phyloP scores from a whole-genome alignment of 2,329 filamentous ascomycete genomes.

The Diaporthe sp. region DNA sequence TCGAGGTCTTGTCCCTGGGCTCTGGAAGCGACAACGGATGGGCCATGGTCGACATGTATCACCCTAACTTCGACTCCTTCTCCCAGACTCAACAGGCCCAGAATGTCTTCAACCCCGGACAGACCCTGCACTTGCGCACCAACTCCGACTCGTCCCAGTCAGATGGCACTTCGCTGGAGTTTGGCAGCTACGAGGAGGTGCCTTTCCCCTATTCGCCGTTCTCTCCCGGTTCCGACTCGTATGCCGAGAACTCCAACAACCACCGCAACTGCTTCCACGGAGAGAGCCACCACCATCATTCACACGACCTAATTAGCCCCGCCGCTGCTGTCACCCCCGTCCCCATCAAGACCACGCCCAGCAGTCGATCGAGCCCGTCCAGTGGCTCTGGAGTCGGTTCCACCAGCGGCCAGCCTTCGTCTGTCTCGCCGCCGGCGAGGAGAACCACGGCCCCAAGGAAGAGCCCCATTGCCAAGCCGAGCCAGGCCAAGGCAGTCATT shows the following conservation, averaged over 20 bases:
- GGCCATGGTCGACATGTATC: conserved; percentile 82
- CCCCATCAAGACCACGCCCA: conserved; percentile 74
- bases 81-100: conserved; percentile 67
- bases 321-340: conserved; percentile 76
- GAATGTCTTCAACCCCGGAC: conserved; percentile 89
- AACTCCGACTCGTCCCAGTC: conserved; percentile 88
- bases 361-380: conserved; percentile 70
- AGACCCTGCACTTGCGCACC: conserved; percentile 89
- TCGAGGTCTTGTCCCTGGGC: conserved; percentile 87
- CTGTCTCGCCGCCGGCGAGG: conserved; percentile 73
- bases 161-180: conserved; percentile 74
- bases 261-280: conserved; percentile 74
- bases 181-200: conserved; percentile 87
- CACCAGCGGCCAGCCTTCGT: conserved; percentile 64
- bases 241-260: conserved; percentile 69
- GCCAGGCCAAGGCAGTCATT: conserved; percentile 79
- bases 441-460: conserved; percentile 79
- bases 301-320: conserved; percentile 73
- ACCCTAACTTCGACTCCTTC: conserved; percentile 78
- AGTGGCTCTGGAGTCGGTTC: conserved; percentile 72
- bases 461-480: conserved; percentile 82
- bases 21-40: conserved; percentile 90
- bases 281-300: conserved; percentile 61
- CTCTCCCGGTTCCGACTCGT: conserved; percentile 85
- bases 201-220: conserved; percentile 81